Evolutionary conservation across 352 stramenopile species (phyloP).

Genomic region (Globisporangium barbulae): DNA sequence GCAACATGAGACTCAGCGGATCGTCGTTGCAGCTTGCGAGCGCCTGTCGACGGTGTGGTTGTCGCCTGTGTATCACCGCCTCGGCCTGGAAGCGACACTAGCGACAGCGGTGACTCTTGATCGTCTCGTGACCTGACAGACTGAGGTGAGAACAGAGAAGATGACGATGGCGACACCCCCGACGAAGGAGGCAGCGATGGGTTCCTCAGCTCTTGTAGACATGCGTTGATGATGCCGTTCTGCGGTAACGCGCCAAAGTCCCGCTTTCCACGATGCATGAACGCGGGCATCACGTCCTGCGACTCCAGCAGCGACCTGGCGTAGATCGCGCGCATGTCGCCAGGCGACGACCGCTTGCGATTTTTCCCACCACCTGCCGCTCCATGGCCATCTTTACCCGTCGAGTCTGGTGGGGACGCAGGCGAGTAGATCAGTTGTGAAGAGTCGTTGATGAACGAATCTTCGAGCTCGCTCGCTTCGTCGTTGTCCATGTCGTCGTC

Average conservation of each 20-base stretch:
- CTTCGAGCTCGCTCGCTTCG: conserved; percentile 36
- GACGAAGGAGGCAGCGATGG: background rate
- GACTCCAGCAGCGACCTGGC: conserved; percentile 65
- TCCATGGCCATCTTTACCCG: background rate
- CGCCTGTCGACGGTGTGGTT: background rate
- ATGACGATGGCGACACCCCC: conserved; percentile 1
- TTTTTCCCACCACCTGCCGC: conserved; percentile 2
- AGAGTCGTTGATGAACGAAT: conserved; percentile 83
- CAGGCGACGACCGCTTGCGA: conserved; percentile 30
- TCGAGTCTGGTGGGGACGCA: conserved; percentile 6
- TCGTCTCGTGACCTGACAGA: conserved; percentile 8
- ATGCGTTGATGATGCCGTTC: conserved; percentile 60
- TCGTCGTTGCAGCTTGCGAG: background rate
- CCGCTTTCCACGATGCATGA: conserved; percentile 33
- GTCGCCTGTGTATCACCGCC: background rate
- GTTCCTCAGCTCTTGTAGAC: conserved; percentile 45
- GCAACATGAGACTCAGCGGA: background rate
- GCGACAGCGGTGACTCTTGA: conserved; percentile 17
- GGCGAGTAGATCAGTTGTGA: conserved; percentile 79
- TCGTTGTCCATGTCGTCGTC: conserved; percentile 49
- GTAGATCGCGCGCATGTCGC: conserved; percentile 80
- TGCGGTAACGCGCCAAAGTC: conserved; percentile 41
- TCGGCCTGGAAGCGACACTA: conserved; percentile 5
- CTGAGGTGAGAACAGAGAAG: conserved; percentile 11
- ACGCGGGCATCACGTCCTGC: conserved; percentile 26